Base-by-base conservation (phyloP, 208 protist genomes). In the Jaenimonas drosophilae region DNA sequence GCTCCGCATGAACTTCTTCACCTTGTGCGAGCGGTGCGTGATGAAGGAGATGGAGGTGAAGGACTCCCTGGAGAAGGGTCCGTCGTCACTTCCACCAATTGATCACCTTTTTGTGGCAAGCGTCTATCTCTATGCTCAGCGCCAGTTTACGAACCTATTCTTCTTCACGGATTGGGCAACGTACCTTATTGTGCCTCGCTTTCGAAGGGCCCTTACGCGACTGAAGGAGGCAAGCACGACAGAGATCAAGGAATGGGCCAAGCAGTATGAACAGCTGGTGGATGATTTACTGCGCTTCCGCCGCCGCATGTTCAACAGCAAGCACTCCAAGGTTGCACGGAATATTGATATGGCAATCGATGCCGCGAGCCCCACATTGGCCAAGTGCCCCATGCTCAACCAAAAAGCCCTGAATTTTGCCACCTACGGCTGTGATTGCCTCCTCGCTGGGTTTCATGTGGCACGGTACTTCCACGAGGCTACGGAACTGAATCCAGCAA, bases 31-130 rank as follows among this genome's bases (percentile, higher is more conserved):
- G 60, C 72, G 79, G 19, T 68, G 64, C 42, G 70, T 84, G 31
- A 40, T 89, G 50, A 92, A 92, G 58, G 84, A 92, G 59, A 86
- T 88, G 70, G 84, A 92, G 58, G 72, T 92, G 51, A 83, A 84
- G 61, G 76, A 86, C 31, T 77, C 68, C 27, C 66, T 88, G 39
- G 76, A 92, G 21, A 88, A 87, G 48, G 79, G 76, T 0, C 84
- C 78, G 9, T 49, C 47, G 12, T 73, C 74, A 21, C 65, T 92
- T 45, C 84, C 84, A 4, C 76, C 84, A 21, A 46, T 85, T 29
- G 76, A 92, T 29, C 58, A 92, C 41, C 64, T 92, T 26, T 89
- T 92, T 43, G 68, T 77, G 28, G 78, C 73, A 16, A 88, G 79
- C 56, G 79, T 92, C 23, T 88, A 75, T 50, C 36, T 88, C 17